Base-by-base conservation (phyloP, 306 rosid species). In the Sophora flavescens region DNA sequence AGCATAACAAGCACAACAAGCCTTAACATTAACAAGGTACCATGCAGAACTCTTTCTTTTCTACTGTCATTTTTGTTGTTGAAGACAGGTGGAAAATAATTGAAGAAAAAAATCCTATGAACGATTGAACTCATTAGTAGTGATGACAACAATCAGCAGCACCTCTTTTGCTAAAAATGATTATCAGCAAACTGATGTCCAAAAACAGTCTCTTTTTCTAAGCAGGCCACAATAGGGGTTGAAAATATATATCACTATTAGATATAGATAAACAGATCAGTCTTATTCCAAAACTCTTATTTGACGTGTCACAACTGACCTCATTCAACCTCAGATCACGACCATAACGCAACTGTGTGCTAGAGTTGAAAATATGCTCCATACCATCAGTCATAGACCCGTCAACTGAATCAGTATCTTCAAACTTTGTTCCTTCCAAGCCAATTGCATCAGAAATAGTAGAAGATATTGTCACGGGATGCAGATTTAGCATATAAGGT, bases 361-460 rank as follows among this genome's bases (percentile, higher is more conserved):
- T 92, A 59, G 97, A 88, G 92, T 90, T 94, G 84, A 94, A 94
- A 65, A 94, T 94, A 84, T 94, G 98, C 77, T 94, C 98, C 98
- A 94, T 94, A 69, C 98, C 98, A 86, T 94, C 97, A 33, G 86
- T 84, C 84, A 63, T 85, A 70, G 94, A 90, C 77, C 98, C 98
- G 58, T 94, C 97, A 76, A 92, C 87, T 70, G 97, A 89, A 88
- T 94, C 98, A 75, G 96, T 80, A 77, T 94, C 98, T 84, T 94
- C 98, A 86, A 94, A 83, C 80, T 89, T 91, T 44, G 92, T 69
- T 70, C 89, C 88, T 63, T 94, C 98, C 76, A 90, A 72, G 48
- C 95, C 95, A 60, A 81, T 92, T 76, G 97, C 87, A 85, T 94
- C 97, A 85, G 96, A 90, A 69, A 94, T 86, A 65, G 95, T 89